Percentiles rank a stretch among this genome's conserved stretches.
These are phyloP conservation scores for Cladosporium cucumerinum DNA, from an alignment of 2,329 filamentous ascomycete genomes.

Conservation along the genomic window DNA sequence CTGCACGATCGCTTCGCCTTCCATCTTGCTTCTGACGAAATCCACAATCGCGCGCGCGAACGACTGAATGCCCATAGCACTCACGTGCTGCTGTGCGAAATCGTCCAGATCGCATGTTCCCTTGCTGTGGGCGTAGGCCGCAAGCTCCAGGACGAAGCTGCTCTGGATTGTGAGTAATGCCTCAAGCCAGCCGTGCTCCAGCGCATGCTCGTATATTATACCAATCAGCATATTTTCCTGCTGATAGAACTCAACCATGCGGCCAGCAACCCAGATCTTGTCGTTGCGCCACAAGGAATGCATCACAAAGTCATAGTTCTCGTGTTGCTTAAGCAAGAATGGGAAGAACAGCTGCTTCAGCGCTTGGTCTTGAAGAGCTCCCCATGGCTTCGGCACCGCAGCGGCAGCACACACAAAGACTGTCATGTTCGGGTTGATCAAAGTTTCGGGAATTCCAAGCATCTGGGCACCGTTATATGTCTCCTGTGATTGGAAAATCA, in stretches of 20 bases:
- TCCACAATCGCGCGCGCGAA: constrained; percentile 71
- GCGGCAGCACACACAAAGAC: constrained; percentile 77
- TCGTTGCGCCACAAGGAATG: constrained; percentile 91
- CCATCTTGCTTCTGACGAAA: constrained; percentile 80
- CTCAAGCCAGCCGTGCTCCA: constrained; percentile 79
- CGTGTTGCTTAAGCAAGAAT: constrained; percentile 74
- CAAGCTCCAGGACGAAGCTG: constrained; percentile 83
- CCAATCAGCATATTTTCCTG: constrained; percentile 64
- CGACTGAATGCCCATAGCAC: constrained; percentile 40
- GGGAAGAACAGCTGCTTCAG: constrained; percentile 75
- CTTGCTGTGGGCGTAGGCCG: constrained; percentile 78
- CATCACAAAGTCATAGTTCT: constrained; percentile 81
- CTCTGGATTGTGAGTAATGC: constrained; percentile 74
- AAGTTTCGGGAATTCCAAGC: constrained; percentile 56
- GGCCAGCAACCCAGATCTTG: constrained; percentile 76
- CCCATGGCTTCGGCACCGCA: constrained; percentile 74
- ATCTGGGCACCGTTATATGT: constrained; percentile 55
- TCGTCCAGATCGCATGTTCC: constrained; percentile 74
- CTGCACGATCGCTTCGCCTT: constrained; percentile 73
- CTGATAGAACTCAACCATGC: constrained; percentile 74
- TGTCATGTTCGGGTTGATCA: constrained; percentile 69
- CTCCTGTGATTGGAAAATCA: constrained; percentile 58
- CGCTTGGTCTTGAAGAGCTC: constrained; percentile 69
- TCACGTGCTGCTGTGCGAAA: constrained; percentile 70
- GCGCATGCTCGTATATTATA: constrained; percentile 73